Percentiles rank a stretch among this genome's conserved stretches.
phyloP scores from a whole-genome alignment of 2,329 filamentous ascomycete genomes.

The Fusarium citri region DNA sequence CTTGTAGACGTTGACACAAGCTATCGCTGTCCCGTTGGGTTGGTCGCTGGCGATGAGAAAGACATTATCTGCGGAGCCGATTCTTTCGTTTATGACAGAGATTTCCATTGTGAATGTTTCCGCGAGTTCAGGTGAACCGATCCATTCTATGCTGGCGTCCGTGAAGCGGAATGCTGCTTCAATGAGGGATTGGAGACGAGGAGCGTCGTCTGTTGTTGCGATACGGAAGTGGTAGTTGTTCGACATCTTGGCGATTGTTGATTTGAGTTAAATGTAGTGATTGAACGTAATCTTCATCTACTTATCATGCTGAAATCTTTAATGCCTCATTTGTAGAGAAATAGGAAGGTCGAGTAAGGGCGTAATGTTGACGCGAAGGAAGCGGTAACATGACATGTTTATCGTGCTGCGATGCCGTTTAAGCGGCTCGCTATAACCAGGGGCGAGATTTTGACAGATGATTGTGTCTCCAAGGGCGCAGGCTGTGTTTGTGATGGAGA shows the following conservation, averaged over 20 bases:
- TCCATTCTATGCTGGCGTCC: slow-evolving; percentile 51
- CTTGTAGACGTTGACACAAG: slow-evolving; percentile 46
- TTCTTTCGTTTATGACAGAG: slow-evolving; percentile 70
- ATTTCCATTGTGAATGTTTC: slow-evolving; percentile 78
- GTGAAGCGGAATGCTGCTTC: slow-evolving; percentile 55
- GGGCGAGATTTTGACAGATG: not conserved
- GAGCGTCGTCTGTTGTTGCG: slow-evolving; percentile 53
- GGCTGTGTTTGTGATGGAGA: not conserved
- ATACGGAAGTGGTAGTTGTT: slow-evolving; percentile 51
- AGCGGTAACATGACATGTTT: not conserved
- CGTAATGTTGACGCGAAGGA: slow-evolving; percentile 15
- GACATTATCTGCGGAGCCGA: slow-evolving; percentile 45
- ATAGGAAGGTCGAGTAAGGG: slow-evolving; percentile 23
- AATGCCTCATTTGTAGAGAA: slow-evolving; percentile 16
- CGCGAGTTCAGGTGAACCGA: slow-evolving; percentile 63
- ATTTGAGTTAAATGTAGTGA: not conserved
- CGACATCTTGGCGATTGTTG: not conserved
- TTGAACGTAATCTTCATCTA: not conserved
- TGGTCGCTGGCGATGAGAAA: slow-evolving; percentile 47
- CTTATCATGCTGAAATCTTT: not conserved
- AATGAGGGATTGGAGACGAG: slow-evolving; percentile 51
- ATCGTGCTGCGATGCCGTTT: not conserved
- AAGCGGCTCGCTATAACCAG: not conserved
- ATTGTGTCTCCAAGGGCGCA: slow-evolving; percentile 7
- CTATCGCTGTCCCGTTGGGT: slow-evolving; percentile 38